Base-by-base conservation (phyloP, 2,329 filamentous ascomycete species). In the Diplocarpon rosae region DNA sequence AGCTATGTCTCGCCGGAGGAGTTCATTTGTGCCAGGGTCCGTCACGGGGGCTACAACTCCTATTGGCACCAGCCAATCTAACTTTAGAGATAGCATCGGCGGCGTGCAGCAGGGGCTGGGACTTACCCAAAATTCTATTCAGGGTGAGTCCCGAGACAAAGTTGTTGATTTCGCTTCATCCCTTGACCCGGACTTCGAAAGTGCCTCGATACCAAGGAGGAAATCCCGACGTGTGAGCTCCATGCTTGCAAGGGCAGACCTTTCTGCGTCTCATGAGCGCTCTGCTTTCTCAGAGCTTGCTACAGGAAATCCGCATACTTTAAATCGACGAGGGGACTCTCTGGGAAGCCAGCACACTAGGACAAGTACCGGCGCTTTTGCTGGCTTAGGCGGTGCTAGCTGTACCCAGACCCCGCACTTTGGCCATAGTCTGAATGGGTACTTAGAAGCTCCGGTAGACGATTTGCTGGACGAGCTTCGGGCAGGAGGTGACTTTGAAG, bases 221-320 rank as follows among this genome's bases (percentile, higher is more conserved):
- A 77, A 76, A 49, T 82, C 78, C 14, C 78, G 92, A 35, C 78
- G 92, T 40, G 83, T 96, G 20, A 98, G 92, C 66, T 96, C 90
- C 13, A 75, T 95, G 65, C 71, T 95, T 42, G 89, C 89, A 13
- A 75, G 90, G 56, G 84, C 85, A 28, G 90, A 95, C 60, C 69
- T 95, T 15, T 90, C 86, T 0, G 82, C 85, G 9, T 92, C 83
- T 13, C 85, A 90, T 52, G 88, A 94, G 54, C 75, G 85, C 56
- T 73, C 80, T 1, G 75, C 80, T n/a, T 93, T 94, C 59, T 75
- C 80, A 24, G 88, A 95, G 39, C 75, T 80, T 48, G 72, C 76
- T 13, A 53, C 52, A 17, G 54, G 52, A 8, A 68, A 69, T 43
- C 69, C 65, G 54, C 69, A 64, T 63, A 61, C 41, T 59, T 28